phyloP scores from a whole-genome alignment of 352 stramenopile species.

The Achlya hypogyna region DNA sequence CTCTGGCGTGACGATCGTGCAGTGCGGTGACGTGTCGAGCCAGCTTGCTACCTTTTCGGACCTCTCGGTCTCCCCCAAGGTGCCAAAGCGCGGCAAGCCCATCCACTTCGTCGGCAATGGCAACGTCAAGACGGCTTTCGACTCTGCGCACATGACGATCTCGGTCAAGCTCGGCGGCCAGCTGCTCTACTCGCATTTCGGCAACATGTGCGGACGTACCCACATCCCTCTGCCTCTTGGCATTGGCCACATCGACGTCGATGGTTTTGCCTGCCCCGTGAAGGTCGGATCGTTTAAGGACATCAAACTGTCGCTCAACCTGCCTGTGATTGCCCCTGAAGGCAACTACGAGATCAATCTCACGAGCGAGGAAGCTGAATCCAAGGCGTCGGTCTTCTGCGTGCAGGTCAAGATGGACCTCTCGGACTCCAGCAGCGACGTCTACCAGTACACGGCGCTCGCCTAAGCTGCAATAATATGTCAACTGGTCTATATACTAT shows the following conservation, averaged over 20 bases:
- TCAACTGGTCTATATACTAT: no score
- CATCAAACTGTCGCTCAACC: constrained; percentile 72
- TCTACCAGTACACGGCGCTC: no score
- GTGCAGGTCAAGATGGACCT: constrained; percentile 71
- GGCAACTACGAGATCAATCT: constrained; percentile 80
- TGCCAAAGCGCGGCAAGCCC: constrained; percentile 66
- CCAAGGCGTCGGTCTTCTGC: constrained; percentile 52
- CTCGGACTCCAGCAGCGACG: constrained; percentile 19
- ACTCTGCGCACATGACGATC: constrained; percentile 43
- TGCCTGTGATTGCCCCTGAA: constrained; percentile 64
- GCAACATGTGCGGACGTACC: constrained; percentile 65
- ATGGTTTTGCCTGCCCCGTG: constrained; percentile 69
- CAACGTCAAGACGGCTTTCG: constrained; percentile 56
- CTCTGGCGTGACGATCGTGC: constrained; percentile 67
- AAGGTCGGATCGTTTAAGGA: constrained; percentile 50
- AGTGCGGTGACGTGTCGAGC: constrained; percentile 62
- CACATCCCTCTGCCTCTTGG: constrained; percentile 69
- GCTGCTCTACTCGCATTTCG: constrained; percentile 62
- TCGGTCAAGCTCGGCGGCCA: constrained; percentile 59
- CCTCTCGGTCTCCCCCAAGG: constrained; percentile 47
- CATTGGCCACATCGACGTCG: constrained; percentile 78
- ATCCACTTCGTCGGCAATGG: constrained; percentile 63
- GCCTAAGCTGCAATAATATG: no score
- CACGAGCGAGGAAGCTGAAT: constrained; percentile 37
- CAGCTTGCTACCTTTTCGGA: constrained; percentile 57